A percentile compares a stretch with the other conserved stretches of the same genome.
Conservation (phyloP, 2,329 filamentous ascomycete genomes). For the Gremmenia infestans region DNA sequence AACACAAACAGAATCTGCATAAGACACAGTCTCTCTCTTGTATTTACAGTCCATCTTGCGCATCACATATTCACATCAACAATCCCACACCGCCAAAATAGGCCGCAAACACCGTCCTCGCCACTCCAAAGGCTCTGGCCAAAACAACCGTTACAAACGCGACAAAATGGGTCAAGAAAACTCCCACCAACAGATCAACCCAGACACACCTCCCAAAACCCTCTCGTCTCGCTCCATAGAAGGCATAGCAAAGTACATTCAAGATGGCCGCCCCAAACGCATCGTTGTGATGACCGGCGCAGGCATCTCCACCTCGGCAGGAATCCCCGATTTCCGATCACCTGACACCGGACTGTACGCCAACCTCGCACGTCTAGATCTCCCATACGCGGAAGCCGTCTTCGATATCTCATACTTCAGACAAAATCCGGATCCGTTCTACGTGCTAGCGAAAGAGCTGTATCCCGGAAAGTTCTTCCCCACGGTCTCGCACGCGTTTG, state of each 20-base stretch:
- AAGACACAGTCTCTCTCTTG: too few relatives aligned
- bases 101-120: slow-evolving; percentile 12
- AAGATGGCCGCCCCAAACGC: slow-evolving; percentile 56
- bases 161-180: slow-evolving; percentile 81
- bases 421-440: slow-evolving; percentile 81
- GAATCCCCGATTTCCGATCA: slow-evolving; percentile 89
- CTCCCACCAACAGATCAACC: slow-evolving; percentile 61
- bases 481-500: slow-evolving; percentile 86
- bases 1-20: too few relatives aligned
- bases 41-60: too few relatives aligned
- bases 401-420: slow-evolving; percentile 92
- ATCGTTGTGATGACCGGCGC: slow-evolving; percentile 91
- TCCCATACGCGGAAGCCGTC: slow-evolving; percentile 87
- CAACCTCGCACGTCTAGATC: slow-evolving; percentile 78
- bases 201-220: slow-evolving; percentile 55
- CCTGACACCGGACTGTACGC: slow-evolving; percentile 91
- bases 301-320: slow-evolving; percentile 73
- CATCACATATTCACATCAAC: too few relatives aligned
- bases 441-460: slow-evolving; percentile 83
- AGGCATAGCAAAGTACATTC: slow-evolving; percentile 76
- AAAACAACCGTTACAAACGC: slow-evolving; percentile 13
- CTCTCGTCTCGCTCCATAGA: slow-evolving; percentile 65
- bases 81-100: slow-evolving; percentile 6
- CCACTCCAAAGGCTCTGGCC: slow-evolving; percentile 4
- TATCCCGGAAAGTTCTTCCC: slow-evolving; percentile 87